These are phyloP conservation scores for Parafenestella ontariensis DNA, from an alignment of 2,329 filamentous ascomycete genomes.

Conservation along the genomic window DNA sequence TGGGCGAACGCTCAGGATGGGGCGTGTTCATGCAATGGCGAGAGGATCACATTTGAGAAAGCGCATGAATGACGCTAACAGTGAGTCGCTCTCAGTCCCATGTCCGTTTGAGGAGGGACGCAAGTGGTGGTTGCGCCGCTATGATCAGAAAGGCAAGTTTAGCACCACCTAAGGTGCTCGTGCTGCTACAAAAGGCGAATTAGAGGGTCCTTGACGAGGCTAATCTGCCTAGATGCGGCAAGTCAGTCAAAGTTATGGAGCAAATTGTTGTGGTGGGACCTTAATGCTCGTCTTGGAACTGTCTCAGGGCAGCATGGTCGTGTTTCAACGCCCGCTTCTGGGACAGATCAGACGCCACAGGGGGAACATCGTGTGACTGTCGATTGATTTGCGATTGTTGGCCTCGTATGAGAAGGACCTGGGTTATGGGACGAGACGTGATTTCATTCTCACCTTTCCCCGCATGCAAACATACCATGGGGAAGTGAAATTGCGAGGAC, in stretches of 20 bases:
- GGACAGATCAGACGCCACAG: conserved; percentile 36
- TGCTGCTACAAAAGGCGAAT: conserved; percentile 25
- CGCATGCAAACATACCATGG: conserved; percentile 14
- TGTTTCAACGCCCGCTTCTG: conserved; percentile 46
- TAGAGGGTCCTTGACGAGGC: conserved; percentile 11
- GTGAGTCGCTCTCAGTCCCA: conserved; percentile 43
- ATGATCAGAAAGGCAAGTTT: conserved; percentile 35
- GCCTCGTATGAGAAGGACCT: conserved; percentile 2
- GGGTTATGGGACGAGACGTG: conserved; percentile 2
- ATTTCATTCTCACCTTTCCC: conserved; percentile 15
- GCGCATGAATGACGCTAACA: conserved; percentile 48
- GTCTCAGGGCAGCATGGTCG: conserved; percentile 42
- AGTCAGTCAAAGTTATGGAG: conserved; percentile 21
- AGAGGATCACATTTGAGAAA: conserved; percentile 45
- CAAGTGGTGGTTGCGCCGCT: conserved; percentile 24
- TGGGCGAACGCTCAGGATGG: conserved; percentile 46
- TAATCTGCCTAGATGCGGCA: conserved; percentile 30
- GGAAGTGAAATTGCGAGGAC: conserved; percentile 3
- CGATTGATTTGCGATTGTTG: conserved; percentile 22
- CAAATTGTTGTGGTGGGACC: conserved; percentile 31
- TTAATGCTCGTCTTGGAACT: conserved; percentile 40
- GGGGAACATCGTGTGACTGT: conserved; percentile 31
- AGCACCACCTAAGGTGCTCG: conserved; percentile 19
- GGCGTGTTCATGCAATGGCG: conserved; percentile 43
- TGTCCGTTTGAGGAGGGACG: conserved; percentile 45